A percentile compares a stretch with the other conserved stretches of the same genome.
These are phyloP conservation scores for Monilinia polystroma DNA, from an alignment of 2,329 filamentous ascomycete genomes.

Conservation along the genomic window DNA sequence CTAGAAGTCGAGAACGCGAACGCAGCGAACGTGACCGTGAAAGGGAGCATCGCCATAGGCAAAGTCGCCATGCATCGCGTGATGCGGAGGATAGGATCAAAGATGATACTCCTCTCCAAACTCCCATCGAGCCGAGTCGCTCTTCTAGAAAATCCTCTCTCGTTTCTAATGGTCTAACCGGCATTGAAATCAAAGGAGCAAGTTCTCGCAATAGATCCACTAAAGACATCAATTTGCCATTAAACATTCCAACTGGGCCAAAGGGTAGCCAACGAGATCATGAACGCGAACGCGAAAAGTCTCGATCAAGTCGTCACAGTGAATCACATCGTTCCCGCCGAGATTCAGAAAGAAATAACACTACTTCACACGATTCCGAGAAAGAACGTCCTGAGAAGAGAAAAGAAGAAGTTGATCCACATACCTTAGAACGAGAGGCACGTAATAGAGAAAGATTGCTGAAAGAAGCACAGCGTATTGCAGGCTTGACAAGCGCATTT, in stretches of 20 bases:
- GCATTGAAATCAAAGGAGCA: slow-evolving; percentile 40
- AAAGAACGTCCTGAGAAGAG: slow-evolving; percentile 26
- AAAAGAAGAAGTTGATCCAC: slow-evolving; percentile 41
- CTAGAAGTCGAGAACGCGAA: slow-evolving; percentile 49
- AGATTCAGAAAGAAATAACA: slow-evolving; percentile 35
- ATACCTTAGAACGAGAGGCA: slow-evolving; percentile 68
- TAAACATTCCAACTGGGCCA: slow-evolving; percentile 38
- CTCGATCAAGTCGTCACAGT: slow-evolving; percentile 33
- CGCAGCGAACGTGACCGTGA: slow-evolving; percentile 46
- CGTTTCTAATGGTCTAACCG: slow-evolving; percentile 29
- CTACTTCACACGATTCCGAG: slow-evolving; percentile 18
- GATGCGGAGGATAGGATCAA: slow-evolving; percentile 29
- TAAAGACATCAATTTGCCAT: slow-evolving; percentile 35
- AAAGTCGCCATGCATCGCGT: slow-evolving; percentile 33
- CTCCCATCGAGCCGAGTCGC: slow-evolving; percentile 27
- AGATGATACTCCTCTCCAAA: slow-evolving; percentile 24
- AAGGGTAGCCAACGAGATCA: slow-evolving; percentile 29
- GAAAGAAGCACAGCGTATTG: slow-evolving; percentile 66
- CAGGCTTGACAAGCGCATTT: slow-evolving; percentile 48
- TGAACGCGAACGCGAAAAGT: slow-evolving; percentile 30
- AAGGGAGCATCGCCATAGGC: slow-evolving; percentile 42
- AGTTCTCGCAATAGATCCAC: slow-evolving; percentile 33
- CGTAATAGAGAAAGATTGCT: slow-evolving; percentile 64
- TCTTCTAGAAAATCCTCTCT: slow-evolving; percentile 29
- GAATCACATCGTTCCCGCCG: slow-evolving; percentile 43